Percentiles rank a stretch among this genome's conserved stretches.
Evolutionary conservation across 2,329 filamentous ascomycete genomes (phyloP).

Genomic region (Bipolaris cookei): DNA sequence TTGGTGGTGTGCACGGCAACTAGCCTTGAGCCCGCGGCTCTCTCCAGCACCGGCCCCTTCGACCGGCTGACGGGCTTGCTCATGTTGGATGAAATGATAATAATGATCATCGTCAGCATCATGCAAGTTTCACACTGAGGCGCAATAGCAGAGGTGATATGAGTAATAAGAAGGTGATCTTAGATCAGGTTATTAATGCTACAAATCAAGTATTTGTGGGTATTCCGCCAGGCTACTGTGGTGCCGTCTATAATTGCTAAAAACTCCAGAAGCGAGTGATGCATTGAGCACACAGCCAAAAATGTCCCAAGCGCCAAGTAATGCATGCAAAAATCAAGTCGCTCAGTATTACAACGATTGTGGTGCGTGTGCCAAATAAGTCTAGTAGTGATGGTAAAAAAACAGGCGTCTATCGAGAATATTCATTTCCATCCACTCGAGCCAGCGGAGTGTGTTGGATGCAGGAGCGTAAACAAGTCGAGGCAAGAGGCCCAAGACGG

Average conservation of each 20-base stretch:
- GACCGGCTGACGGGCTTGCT: too few relatives aligned
- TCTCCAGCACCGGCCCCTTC: too few relatives aligned
- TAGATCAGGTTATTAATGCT: slow-evolving; percentile 30
- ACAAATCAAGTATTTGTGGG: slow-evolving; percentile 23
- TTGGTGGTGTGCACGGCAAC: slow-evolving; percentile 18
- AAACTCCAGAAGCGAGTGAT: slow-evolving; percentile 29
- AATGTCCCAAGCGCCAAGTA: slow-evolving; percentile 39
- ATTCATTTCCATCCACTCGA: slow-evolving; percentile 43
- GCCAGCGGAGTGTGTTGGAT: slow-evolving; percentile 47
- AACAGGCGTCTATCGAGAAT: slow-evolving; percentile 37
- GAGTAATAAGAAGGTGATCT: slow-evolving; percentile 15
- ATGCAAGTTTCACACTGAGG: slow-evolving; percentile 16
- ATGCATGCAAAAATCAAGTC: slow-evolving; percentile 39
- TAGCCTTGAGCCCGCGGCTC: neutral
- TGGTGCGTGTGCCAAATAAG: slow-evolving; percentile 27
- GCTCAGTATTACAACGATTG: slow-evolving; percentile 48
- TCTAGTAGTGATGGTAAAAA: slow-evolving; percentile 4
- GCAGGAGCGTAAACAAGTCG: slow-evolving; percentile 28
- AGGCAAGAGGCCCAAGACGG: slow-evolving; percentile 23
- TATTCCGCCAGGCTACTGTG: slow-evolving; percentile 32
- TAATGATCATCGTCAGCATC: neutral
- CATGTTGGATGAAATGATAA: too few relatives aligned
- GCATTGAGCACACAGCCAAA: slow-evolving; percentile 23
- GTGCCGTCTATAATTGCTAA: slow-evolving; percentile 24
- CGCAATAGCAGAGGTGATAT: neutral